These are phyloP conservation scores for Ogataea trehaloabstinens DNA, from an alignment of 805 yeast genomes.

Conservation along the genomic window DNA sequence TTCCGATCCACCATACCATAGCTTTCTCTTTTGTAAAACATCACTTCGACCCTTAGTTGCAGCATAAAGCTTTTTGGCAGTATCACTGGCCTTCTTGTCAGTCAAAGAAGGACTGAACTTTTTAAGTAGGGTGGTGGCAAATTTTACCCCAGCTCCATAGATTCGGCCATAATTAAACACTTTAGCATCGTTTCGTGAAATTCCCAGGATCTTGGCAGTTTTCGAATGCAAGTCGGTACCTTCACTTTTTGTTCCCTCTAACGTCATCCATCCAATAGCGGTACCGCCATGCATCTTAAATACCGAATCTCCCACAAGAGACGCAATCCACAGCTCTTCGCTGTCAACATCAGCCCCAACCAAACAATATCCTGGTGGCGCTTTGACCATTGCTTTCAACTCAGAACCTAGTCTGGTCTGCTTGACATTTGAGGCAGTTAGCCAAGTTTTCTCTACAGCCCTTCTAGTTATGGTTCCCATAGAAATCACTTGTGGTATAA, in stretches of 20 bases:
- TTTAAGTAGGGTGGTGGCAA: conserved; percentile 79
- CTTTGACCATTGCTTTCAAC: conserved; percentile 77
- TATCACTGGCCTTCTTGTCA: conserved; percentile 61
- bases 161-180: conserved; percentile 95
- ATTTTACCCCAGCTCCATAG: conserved; percentile 94
- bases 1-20: conserved; percentile 91
- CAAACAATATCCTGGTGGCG: conserved; percentile 86
- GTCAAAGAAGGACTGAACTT: conserved; percentile 74
- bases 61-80: conserved; percentile 67
- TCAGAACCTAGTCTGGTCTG: conserved; percentile 86
- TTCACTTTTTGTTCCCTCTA: conserved; percentile 88
- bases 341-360: conserved; percentile 99
- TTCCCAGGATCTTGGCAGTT: conserved; percentile 86
- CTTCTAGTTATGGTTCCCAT: conserved; percentile 98
- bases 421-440: conserved; percentile 95
- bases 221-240: conserved; percentile 95
- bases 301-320: conserved; percentile 87
- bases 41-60: conserved; percentile 76
- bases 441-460: conserved; percentile 97
- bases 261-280: conserved; percentile 98
- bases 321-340: conserved; percentile 97
- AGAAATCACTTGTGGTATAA: conserved; percentile 77
- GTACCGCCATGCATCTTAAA: conserved; percentile 93
- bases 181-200: conserved; percentile 88
- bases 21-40: conserved; percentile 17